phyloP scores from a whole-genome alignment of 2,329 filamentous ascomycete species.

The Fusarium sp. region DNA sequence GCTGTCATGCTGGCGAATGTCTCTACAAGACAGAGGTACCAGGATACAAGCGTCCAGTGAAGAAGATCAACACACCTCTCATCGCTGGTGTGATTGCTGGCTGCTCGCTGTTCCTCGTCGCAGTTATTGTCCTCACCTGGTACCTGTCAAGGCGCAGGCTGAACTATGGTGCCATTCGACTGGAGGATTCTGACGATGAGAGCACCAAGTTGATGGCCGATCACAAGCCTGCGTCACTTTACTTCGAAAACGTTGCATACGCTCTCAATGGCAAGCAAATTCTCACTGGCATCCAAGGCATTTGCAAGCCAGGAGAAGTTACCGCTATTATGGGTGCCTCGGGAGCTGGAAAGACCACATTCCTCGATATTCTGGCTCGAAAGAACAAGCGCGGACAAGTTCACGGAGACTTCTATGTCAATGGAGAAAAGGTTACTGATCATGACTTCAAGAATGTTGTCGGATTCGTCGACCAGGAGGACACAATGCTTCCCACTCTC shows the following conservation, averaged over 20 bases:
- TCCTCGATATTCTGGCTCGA: conserved; percentile 92
- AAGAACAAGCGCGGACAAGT: conserved; percentile 93
- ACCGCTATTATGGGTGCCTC: conserved; percentile 99
- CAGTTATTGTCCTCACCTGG: conserved; percentile 85
- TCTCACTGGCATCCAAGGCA: conserved; percentile 81
- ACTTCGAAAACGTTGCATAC: conserved; percentile 91
- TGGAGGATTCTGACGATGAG: conserved; percentile 93
- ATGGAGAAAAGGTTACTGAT: conserved; percentile 89
- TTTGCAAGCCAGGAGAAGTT: conserved; percentile 94
- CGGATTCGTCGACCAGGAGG: conserved; percentile 98
- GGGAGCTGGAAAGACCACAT: conserved; percentile 96
- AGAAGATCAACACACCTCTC: conserved; percentile 95
- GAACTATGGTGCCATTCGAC: conserved; percentile 77
- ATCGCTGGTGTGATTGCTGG: conserved; percentile 94
- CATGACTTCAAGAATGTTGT: conserved; percentile 90
- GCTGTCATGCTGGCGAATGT: conserved; percentile 90
- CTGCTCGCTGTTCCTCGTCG: conserved; percentile 88
- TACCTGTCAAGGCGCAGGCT: conserved; percentile 83
- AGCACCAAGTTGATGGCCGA: conserved; percentile 87
- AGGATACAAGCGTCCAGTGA: conserved; percentile 87
- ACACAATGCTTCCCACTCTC: conserved; percentile 94
- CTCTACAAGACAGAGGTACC: conserved; percentile 93
- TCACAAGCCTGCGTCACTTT: conserved; percentile 89
- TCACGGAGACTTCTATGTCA: conserved; percentile 87
- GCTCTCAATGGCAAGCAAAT: conserved; percentile 89